These are phyloP conservation scores for Uncinocarpus reesii DNA, from an alignment of 2,329 filamentous ascomycete species.

Conservation along the genomic window DNA sequence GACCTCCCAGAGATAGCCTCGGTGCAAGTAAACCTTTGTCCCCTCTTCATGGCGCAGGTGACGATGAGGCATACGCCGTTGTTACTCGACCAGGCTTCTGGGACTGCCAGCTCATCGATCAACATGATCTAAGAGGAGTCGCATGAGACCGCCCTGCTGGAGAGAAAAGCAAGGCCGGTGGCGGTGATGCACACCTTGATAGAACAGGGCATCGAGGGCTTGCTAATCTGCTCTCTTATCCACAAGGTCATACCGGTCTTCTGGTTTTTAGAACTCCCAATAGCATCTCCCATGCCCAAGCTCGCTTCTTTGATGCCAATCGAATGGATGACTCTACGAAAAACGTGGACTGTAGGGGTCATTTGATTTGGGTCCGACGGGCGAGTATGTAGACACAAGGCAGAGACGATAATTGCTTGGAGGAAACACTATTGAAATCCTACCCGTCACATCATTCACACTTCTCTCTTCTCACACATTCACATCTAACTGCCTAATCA, in stretches of 20 bases:
- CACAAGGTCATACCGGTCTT: background rate
- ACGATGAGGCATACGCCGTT: too few species aligned
- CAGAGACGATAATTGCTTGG: too few species aligned
- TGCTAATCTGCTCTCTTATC: background rate
- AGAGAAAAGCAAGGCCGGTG: too few species aligned
- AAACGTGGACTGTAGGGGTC: constrained; percentile 1
- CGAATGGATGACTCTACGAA: background rate
- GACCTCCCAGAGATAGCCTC: too few species aligned
- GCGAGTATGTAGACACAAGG: background rate
- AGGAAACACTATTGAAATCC: too few species aligned
- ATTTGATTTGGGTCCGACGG: constrained; percentile 5
- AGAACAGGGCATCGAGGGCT: background rate
- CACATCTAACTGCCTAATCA: background rate
- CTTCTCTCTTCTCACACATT: too few species aligned
- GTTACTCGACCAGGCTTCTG: background rate
- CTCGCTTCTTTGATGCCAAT: background rate
- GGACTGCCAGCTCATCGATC: constrained; percentile 3
- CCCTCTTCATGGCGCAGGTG: background rate
- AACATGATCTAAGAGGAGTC: background rate
- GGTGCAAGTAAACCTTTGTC: background rate
- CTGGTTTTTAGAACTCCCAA: background rate
- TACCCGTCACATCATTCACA: background rate
- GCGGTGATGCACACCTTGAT: background rate
- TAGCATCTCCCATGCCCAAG: background rate
- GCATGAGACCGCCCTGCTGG: background rate